Percentiles rank a stretch among this genome's conserved stretches.
These are phyloP conservation scores for Nemania serpens DNA, from an alignment of 2,329 filamentous ascomycete species.

Conservation along the genomic window DNA sequence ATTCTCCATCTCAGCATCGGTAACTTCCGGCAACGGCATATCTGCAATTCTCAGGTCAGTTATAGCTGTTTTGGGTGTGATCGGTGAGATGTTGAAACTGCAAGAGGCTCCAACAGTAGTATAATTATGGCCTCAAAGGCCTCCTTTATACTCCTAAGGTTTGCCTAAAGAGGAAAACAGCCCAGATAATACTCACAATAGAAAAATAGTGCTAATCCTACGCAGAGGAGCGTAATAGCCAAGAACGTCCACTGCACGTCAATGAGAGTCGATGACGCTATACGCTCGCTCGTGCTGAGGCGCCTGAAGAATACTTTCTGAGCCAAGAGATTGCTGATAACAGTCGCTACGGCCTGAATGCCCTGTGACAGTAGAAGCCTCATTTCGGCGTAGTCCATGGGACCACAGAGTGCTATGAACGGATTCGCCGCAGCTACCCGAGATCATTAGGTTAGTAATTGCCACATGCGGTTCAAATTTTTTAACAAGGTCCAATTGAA, in stretches of 20 bases:
- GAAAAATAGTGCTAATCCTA: conserved; percentile 69
- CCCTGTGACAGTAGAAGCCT: conserved; percentile 77
- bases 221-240: conserved; percentile 77
- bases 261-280: conserved; percentile 58
- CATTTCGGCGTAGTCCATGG: conserved; percentile 72
- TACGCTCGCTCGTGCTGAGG: conserved; percentile 47
- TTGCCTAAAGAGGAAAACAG: no score
- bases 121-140: no score
- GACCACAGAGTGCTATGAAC: conserved; percentile 73
- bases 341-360: conserved; percentile 74
- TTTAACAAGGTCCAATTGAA: not conserved
- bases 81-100: no score
- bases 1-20: conserved; percentile 58
- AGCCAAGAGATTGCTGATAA: conserved; percentile 73
- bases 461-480: not conserved
- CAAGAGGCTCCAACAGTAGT: no score
- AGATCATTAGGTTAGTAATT: conserved; percentile 11
- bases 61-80: no score
- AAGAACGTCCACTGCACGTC: conserved; percentile 86
- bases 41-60: conserved; percentile 35
- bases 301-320: conserved; percentile 74
- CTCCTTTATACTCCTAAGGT: no score
- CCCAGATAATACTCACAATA: conserved; percentile 47
- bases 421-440: conserved; percentile 70
- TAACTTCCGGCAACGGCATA: conserved; percentile 67